Base-by-base conservation (phyloP, 768 basidiomycete genomes). In the Mycena alexandri region DNA sequence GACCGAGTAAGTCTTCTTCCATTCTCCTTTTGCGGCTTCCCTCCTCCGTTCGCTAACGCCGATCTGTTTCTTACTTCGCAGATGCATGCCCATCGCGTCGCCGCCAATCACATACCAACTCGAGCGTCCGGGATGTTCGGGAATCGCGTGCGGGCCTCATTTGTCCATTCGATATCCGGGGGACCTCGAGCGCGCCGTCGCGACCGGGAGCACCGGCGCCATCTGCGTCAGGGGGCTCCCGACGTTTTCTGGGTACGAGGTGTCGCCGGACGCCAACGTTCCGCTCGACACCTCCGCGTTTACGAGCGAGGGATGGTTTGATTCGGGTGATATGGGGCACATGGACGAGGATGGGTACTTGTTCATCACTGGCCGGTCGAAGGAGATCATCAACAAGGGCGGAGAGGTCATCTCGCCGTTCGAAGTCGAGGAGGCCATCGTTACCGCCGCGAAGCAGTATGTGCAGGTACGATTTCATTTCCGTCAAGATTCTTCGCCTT, bases 361-460 rank as follows among this genome's bases (percentile, higher is more conserved):
- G 4, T 82, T 81, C 64, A 83, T 89, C 68, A 88, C 87, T 0
- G 88, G 87, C 12, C 81, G 87, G 25, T 82, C 87, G 21, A 89
- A 89, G 73, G 88, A 89, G 77, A 85, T 87, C 65, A 87, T 87
- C 69, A 85, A 85, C 71, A 84, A 85, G 69, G 88, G 87, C 19
- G 88, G 88, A 10, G 87, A 89, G 76, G 87, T 88, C 57, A 83
- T 88, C 46, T 86, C 85, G 5, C 88, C 88, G 1, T 85, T 89
- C 63, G 87, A 90, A 75, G 77, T 90, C 24, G 88, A 90, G 75
- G 85, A 87, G 61, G 88, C 88, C 5, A 76, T 90, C 43, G 75
- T 79, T 44, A 80, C 76, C 19, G 81, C 79, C 13, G 82, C 82
- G 6, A 82, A 79, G 73, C 77, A 76, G 44, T 73, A 73, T 41